Conservation (phyloP, 164 flowering plant species). For the Buxus sempervirens region DNA sequence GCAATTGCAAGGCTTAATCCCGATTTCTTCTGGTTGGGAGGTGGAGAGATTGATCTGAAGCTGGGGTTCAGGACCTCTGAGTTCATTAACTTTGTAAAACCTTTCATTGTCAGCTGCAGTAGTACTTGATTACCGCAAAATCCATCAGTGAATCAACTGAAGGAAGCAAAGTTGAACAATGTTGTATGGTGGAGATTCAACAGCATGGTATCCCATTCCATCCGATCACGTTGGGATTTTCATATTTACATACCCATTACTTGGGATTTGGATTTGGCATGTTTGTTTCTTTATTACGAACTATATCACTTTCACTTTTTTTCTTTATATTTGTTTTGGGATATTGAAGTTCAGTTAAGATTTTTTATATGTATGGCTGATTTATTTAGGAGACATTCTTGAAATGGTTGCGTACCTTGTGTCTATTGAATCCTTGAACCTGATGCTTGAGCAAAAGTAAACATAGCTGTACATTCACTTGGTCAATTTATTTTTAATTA, state of each 20-base stretch:
- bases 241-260: not conserved
- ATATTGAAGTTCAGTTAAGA: constrained; percentile 6
- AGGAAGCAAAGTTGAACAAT: not conserved
- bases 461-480: not conserved
- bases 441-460: constrained; percentile 3
- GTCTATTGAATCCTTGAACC: constrained; percentile 15
- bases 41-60: constrained; percentile 84
- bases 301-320: constrained; percentile 6
- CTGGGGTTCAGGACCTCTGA: constrained; percentile 82
- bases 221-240: constrained; percentile 7
- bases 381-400: constrained; percentile 25
- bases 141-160: not conserved
- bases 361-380: constrained; percentile 3
- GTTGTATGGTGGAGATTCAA: constrained; percentile 7
- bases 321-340: constrained; percentile 8
- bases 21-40: constrained; percentile 96
- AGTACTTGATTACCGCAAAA: constrained; percentile 23
- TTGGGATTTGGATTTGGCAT: constrained; percentile 13
- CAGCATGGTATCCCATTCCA: not conserved
- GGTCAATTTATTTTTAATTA: not conserved
- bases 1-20: constrained; percentile 76
- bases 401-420: constrained; percentile 19
- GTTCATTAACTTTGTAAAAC: constrained; percentile 66
- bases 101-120: constrained; percentile 69
- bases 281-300: too few relatives aligned